phyloP scores from a whole-genome alignment of 768 basidiomycete genomes.

The Megacollybia marginata region DNA sequence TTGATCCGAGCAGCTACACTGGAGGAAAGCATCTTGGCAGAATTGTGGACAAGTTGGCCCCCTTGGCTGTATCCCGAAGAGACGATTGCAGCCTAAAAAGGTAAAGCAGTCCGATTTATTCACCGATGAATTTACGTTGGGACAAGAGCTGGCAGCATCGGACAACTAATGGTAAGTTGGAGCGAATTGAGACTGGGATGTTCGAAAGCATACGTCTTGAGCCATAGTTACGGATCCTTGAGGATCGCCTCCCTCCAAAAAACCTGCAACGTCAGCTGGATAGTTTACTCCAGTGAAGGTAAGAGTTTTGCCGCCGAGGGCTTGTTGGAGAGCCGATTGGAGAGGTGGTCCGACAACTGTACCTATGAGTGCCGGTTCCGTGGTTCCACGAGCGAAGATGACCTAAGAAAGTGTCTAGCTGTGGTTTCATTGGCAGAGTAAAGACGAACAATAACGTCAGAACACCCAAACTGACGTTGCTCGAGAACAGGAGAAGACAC shows the following conservation, averaged over 20 bases:
- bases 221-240: conserved; percentile 13
- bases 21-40: conserved; percentile 8
- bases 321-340: conserved; percentile 6
- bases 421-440: too few relatives aligned
- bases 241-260: conserved; percentile 12
- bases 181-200: too few relatives aligned
- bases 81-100: conserved; percentile 1
- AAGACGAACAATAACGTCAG: too few relatives aligned
- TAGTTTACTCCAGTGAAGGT: conserved; percentile 14
- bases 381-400: conserved; percentile 12
- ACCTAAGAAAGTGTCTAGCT: conserved; percentile 1
- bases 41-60: conserved; percentile 13
- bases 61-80: conserved; percentile 14
- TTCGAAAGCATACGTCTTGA: conserved; percentile 7
- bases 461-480: too few relatives aligned
- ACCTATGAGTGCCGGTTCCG: conserved; percentile 12
- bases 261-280: conserved; percentile 10
- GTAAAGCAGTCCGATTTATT: too few relatives aligned
- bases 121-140: too few relatives aligned
- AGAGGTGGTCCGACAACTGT: conserved; percentile 11
- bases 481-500: too few relatives aligned
- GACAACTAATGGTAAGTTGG: background rate
- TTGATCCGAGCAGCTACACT: conserved; percentile 7
- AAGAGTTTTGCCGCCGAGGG: conserved; percentile 8
- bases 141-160: background rate